phyloP scores from a whole-genome alignment of 257 asterid species.

The Thymus quinquecostatus region DNA sequence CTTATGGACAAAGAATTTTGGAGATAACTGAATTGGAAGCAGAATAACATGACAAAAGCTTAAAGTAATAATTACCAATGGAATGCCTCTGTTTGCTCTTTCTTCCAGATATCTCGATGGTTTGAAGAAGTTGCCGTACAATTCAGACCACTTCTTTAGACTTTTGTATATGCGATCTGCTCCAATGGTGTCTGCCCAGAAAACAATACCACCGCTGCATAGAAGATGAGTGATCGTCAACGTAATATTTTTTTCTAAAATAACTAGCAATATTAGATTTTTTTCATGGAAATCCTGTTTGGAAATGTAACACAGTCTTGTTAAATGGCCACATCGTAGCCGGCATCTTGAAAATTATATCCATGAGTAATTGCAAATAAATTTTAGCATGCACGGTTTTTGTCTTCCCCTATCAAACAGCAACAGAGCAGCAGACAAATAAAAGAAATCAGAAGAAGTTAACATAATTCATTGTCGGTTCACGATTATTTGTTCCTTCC shows the following conservation, averaged over 20 bases:
- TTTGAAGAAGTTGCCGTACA: conserved; percentile 72
- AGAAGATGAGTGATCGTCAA: conserved; percentile 28
- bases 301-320: conserved; percentile 6
- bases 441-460: background rate
- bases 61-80: conserved; percentile 64
- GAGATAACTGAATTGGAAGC: conserved; percentile 1
- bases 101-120: conserved; percentile 87
- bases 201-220: conserved; percentile 88
- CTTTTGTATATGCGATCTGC: conserved; percentile 72
- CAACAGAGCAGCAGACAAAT: background rate
- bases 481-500: background rate
- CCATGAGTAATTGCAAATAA: conserved; percentile 3
- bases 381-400: background rate
- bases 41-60: conserved; percentile 9
- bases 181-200: conserved; percentile 96
- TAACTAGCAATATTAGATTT: background rate
- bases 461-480: background rate
- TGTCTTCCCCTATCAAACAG: background rate
- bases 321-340: conserved; percentile 9
- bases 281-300: background rate
- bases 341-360: conserved; percentile 13
- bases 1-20: background rate
- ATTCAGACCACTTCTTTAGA: conserved; percentile 74
- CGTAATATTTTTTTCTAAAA: conserved; percentile 11
- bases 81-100: conserved; percentile 86